A percentile compares a stretch with the other conserved stretches of the same genome.
Conservation (phyloP, 2,329 filamentous ascomycete genomes). For the Tolypocladium paradoxum region DNA sequence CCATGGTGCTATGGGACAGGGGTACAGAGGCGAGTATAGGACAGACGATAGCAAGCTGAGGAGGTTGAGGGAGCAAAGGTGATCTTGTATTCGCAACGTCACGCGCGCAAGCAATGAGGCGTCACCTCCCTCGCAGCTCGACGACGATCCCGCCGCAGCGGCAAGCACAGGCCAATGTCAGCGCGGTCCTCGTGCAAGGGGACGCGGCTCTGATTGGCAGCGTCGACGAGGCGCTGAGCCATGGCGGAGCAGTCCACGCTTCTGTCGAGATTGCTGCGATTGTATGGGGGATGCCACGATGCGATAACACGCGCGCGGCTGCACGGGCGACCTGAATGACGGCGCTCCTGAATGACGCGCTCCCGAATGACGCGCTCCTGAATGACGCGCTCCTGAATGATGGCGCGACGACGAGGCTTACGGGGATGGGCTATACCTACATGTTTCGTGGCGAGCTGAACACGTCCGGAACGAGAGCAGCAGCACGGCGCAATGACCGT, state of each 20-base stretch:
- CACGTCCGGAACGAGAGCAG: neutral
- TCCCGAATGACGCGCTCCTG: no score
- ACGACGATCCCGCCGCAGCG: no score
- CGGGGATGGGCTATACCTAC: neutral
- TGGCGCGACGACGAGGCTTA: neutral
- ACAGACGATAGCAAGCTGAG: neutral
- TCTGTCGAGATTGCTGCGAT: neutral
- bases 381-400: neutral
- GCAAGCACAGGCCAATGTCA: neutral
- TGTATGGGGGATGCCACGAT: neutral
- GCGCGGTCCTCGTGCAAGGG: neutral
- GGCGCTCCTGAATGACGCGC: neutral
- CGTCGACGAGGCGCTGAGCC: neutral
- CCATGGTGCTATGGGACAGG: conserved; percentile 24
- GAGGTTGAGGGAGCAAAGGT: neutral
- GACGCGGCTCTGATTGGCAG: neutral
- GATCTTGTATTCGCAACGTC: neutral
- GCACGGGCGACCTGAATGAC: neutral
- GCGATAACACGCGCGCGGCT: neutral
- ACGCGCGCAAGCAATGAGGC: neutral
- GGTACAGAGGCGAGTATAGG: neutral
- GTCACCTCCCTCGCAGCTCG: neutral
- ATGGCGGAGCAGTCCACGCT: neutral
- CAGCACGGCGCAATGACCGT: neutral
- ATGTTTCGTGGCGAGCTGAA: neutral